Conservation (phyloP, 2,329 filamentous ascomycete genomes). For the Alternaria postmessia region DNA sequence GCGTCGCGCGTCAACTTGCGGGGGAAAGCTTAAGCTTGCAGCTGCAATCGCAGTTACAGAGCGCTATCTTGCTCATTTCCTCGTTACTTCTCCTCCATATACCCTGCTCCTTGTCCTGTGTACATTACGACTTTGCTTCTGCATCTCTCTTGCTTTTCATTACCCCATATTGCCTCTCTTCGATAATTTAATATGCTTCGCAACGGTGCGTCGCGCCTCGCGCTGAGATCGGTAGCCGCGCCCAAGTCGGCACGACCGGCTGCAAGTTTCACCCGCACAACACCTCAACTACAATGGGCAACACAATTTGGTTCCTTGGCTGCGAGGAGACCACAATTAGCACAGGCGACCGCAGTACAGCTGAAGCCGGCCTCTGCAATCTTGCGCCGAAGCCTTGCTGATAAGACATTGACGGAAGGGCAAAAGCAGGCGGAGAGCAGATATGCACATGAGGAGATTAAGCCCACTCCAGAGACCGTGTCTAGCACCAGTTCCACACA, state of each 20-base stretch:
- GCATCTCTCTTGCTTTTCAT: background rate
- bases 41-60: slow-evolving; percentile 2
- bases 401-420: slow-evolving; percentile 52
- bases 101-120: background rate
- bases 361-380: slow-evolving; percentile 45
- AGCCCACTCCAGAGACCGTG: slow-evolving; percentile 67
- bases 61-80: background rate
- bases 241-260: slow-evolving; percentile 40
- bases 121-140: background rate
- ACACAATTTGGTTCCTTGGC: slow-evolving; percentile 54
- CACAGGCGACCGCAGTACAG: slow-evolving; percentile 14
- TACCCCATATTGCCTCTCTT: background rate
- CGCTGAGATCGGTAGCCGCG: slow-evolving; percentile 49
- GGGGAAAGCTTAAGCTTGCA: slow-evolving; percentile 10
- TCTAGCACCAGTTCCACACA: slow-evolving; percentile 63
- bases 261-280: slow-evolving; percentile 30
- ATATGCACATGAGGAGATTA: slow-evolving; percentile 64
- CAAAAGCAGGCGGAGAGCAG: slow-evolving; percentile 66
- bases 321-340: slow-evolving; percentile 41
- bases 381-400: slow-evolving; percentile 54
- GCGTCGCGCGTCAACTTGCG: slow-evolving; percentile 17
- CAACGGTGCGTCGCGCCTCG: slow-evolving; percentile 53
- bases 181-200: slow-evolving; percentile 52
- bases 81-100: slow-evolving; percentile 16
- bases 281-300: slow-evolving; percentile 46